Conservation (phyloP, 768 basidiomycete genomes). For the Lactarius hatsudake region DNA sequence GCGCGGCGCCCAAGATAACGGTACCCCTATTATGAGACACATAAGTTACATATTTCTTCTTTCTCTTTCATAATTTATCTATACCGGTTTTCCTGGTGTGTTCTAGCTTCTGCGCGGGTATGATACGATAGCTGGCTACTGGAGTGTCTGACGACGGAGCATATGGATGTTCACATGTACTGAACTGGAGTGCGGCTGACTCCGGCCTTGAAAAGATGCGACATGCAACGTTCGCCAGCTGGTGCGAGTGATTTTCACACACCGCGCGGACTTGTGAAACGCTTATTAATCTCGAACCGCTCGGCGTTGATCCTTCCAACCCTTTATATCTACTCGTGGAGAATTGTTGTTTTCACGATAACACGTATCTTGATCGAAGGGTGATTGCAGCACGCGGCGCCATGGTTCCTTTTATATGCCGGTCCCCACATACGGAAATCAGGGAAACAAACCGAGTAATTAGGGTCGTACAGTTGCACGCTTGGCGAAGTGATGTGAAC, state of each 20-base stretch:
- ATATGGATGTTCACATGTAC: too few species aligned
- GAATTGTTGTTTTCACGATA: too few species aligned
- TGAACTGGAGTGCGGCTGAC: too few species aligned
- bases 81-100: not conserved
- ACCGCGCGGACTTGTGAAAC: too few species aligned
- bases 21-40: not conserved
- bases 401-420: not conserved
- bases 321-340: too few species aligned
- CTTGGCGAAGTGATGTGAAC: not conserved
- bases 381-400: too few species aligned
- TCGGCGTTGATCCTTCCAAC: too few species aligned
- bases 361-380: too few species aligned
- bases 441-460: not conserved
- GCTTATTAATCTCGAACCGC: too few species aligned
- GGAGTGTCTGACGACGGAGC: not conserved
- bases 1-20: not conserved
- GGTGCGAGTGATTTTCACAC: too few species aligned
- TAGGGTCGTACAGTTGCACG: not conserved
- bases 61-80: not conserved
- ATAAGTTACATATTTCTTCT: not conserved
- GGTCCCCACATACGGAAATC: not conserved
- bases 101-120: not conserved
- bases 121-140: not conserved
- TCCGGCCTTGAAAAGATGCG: too few species aligned
- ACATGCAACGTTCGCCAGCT: too few species aligned